Conservation (phyloP, 2,329 filamentous ascomycete genomes). For the Nothomitra cinnamomea region DNA sequence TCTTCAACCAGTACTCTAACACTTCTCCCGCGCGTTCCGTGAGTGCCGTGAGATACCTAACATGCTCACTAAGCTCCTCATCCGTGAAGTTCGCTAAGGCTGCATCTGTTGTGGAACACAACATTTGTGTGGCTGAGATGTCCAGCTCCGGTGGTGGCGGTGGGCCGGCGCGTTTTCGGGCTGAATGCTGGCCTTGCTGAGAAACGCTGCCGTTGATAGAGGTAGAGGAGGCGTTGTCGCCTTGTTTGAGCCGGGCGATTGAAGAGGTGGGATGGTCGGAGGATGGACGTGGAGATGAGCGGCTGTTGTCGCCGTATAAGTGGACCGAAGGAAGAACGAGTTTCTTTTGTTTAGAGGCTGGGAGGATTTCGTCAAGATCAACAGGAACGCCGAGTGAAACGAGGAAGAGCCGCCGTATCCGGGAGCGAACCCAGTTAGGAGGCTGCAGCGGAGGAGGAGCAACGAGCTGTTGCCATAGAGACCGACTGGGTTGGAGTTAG, state of each 20-base stretch:
- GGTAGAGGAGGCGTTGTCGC: conserved; percentile 34
- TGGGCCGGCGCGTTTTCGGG: conserved; percentile 34
- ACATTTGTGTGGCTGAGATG: conserved; percentile 55
- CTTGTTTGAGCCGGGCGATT: conserved; percentile 22
- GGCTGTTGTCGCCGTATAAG: conserved; percentile 23
- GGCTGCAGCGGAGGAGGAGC: conserved; percentile 88
- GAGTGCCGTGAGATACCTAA: conserved; percentile 50
- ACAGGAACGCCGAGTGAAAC: conserved; percentile 92
- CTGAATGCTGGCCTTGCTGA: conserved; percentile 25
- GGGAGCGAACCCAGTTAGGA: conserved; percentile 93
- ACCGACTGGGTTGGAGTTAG: conserved; percentile 66
- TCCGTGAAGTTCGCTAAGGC: conserved; percentile 67
- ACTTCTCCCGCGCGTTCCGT: conserved; percentile 58
- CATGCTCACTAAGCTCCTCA: conserved; percentile 55
- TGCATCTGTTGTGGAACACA: conserved; percentile 72
- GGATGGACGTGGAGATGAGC: conserved; percentile 38
- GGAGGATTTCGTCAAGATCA: conserved; percentile 91
- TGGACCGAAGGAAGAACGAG: conserved; percentile 73
- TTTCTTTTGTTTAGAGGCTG: conserved; percentile 95
- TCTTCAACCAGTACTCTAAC: conserved; percentile 75
- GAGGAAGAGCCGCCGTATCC: conserved; percentile 84
- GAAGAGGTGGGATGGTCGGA: conserved; percentile 25
- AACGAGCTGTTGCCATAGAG: conserved; percentile 90
- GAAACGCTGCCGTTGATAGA: conserved; percentile 29
- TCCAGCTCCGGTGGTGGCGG: conserved; percentile 53